Base-by-base conservation (phyloP, 2,329 filamentous ascomycete genomes). In the Pyrenochaeta sp. region DNA sequence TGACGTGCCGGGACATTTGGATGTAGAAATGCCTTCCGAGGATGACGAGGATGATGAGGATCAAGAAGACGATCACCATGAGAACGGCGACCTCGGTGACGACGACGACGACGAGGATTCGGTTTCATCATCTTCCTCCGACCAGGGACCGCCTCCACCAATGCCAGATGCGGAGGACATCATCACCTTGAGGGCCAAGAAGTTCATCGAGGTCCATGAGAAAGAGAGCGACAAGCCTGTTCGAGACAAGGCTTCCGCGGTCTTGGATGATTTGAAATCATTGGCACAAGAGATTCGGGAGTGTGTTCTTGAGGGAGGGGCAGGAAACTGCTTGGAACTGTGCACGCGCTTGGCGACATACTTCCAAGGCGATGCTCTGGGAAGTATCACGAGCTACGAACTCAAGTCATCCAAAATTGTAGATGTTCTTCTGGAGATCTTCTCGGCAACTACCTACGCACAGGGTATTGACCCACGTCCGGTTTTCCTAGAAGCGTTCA, bases 331-430 rank as follows among this genome's bases (percentile, higher is more conserved):
- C 8, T 76, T 79, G 21, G 74, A 79, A 2, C 76, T 96, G 0
- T 97, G 97, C 72, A 77, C 79, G 21, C 83, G 81, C 36, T 76
- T 99, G 44, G 90, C 91, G 1, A 81, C 82, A 3, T 92, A 94
- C 64, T 99, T 99, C 60, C 88, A 95, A 61, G 86, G 87, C 0
- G 89, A 96, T 71, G 87, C 94, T 1, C 73, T 96, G 40, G 89
- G 96, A 64, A 96, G 90, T 67, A 92, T 96, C 39, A 99, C 94
- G 1, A 99, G 94, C 71, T 92, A 93, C 34, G 94, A 99, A 68
- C 77, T 99, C 21, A 82, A 97, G 38, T 90, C 89, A 20, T 97
- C 94, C 2, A 90, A 91, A 13, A 84, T 99, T 41, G 92, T 99
- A 8, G 84, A 89, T 30, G 85, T 90, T 7, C 77, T 99, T 2